These are phyloP conservation scores for Papiliotrema fonsecae DNA, from an alignment of 1,284 basidiomycete species.

Conservation along the genomic window DNA sequence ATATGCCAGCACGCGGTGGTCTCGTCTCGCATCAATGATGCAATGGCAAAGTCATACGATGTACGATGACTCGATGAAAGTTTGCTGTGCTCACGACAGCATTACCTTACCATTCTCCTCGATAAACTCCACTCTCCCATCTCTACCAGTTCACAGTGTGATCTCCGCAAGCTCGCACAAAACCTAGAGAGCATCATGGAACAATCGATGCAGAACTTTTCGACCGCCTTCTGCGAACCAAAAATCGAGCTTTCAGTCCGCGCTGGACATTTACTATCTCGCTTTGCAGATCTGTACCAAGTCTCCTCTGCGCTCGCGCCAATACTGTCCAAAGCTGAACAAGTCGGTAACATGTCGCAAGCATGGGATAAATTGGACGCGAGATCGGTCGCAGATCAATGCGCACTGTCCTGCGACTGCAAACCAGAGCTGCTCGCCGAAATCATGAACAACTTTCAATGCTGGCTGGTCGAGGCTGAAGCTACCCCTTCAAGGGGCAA, in stretches of 20 bases:
- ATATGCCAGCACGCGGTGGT: conserved; percentile 18
- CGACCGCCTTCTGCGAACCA: conserved; percentile 20
- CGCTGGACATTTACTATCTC: conserved; percentile 32
- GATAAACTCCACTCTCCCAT: conserved; percentile 21
- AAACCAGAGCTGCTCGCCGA: conserved; percentile 19
- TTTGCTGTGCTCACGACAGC: conserved; percentile 10
- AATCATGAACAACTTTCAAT: conserved; percentile 20
- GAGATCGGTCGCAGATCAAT: conserved; percentile 25
- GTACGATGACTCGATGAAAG: conserved; percentile 16
- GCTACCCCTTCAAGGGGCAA: conserved; percentile 4
- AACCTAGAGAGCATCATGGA: conserved; percentile 33
- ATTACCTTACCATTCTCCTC: conserved; percentile 26
- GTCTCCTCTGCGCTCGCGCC: conserved; percentile 28
- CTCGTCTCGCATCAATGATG: conserved; percentile 17
- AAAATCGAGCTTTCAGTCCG: conserved; percentile 29
- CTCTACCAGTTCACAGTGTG: conserved; percentile 10
- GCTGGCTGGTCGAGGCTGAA: conserved; percentile 25
- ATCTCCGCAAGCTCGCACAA: conserved; percentile 21
- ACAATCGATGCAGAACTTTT: conserved; percentile 15
- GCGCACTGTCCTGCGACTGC: conserved; percentile 26
- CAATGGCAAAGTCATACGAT: conserved; percentile 20
- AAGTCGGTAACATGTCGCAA: conserved; percentile 24
- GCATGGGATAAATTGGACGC: conserved; percentile 35
- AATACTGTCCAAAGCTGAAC: conserved; percentile 26
- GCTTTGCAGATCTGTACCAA: conserved; percentile 35